A percentile compares a stretch with the other conserved stretches of the same genome.
Conservation (phyloP, 345 rosid genomes). For the Eucalyptus regnans region DNA sequence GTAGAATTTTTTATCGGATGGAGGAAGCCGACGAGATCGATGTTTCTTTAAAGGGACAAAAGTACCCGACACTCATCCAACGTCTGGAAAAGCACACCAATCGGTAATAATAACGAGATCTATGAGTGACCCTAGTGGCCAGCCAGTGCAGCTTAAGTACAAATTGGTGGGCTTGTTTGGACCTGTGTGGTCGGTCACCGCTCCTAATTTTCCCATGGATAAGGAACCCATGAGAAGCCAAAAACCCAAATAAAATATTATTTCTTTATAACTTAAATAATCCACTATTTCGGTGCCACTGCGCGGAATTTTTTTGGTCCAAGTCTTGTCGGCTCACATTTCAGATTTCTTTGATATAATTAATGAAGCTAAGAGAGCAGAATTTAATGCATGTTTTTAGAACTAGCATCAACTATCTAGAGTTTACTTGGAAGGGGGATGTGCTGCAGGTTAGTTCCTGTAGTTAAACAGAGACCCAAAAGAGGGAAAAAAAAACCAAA, state of each 20-base stretch:
- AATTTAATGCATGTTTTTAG: not conserved
- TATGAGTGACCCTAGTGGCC: not conserved
- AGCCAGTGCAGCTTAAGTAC: too few species aligned
- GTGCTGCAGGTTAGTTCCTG: not conserved
- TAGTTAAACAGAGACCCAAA: not conserved
- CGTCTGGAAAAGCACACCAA: not conserved
- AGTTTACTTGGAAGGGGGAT: not conserved
- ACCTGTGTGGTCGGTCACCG: not conserved
- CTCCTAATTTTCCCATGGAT: not conserved
- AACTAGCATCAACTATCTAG: not conserved
- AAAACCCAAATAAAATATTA: not conserved
- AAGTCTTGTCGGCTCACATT: not conserved
- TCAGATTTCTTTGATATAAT: not conserved
- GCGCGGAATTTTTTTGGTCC: not conserved
- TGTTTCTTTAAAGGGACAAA: not conserved
- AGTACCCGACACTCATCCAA: accelerated
- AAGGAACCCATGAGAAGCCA: not conserved
- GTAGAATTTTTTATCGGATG: not conserved
- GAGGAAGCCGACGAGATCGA: not conserved
- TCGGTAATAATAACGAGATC: not conserved
- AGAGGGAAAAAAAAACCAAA: not conserved
- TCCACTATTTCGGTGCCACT: not conserved
- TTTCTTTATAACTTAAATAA: not conserved
- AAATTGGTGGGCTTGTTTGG: not conserved
- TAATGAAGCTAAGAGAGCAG: not conserved